Conservation (phyloP, 1,139 yeast species). For the Pichia sp. region DNA sequence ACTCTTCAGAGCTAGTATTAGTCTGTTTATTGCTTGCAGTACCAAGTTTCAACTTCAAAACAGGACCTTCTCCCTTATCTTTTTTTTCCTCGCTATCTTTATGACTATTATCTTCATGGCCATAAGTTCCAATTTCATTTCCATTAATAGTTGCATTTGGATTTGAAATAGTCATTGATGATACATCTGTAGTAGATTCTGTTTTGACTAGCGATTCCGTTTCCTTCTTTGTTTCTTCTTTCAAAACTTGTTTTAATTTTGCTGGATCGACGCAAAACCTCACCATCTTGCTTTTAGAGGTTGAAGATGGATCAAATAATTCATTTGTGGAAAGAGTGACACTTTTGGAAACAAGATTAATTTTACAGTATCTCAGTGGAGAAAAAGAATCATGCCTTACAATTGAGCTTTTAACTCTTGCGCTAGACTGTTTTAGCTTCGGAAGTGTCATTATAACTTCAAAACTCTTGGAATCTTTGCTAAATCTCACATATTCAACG, state of each 20-base stretch:
- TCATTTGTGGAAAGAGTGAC: conserved; percentile 26
- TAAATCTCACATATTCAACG: conserved; percentile 2
- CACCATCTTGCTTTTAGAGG: conserved; percentile 5
- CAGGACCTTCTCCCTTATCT: too few species aligned
- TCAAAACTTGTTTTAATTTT: conserved; percentile 5
- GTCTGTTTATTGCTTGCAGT: not conserved
- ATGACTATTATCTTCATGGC: too few species aligned
- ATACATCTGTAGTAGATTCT: conserved; percentile 2
- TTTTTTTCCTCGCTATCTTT: too few species aligned
- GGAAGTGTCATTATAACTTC: conserved; percentile 13
- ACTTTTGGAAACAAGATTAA: conserved; percentile 20
- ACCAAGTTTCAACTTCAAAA: not conserved
- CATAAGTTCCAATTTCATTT: too few species aligned
- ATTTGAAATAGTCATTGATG: not conserved
- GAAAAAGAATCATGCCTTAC: conserved; percentile 15
- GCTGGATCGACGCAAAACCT: conserved; percentile 13
- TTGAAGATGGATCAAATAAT: conserved; percentile 8
- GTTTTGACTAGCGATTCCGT: not conserved
- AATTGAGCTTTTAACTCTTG: conserved; percentile 5
- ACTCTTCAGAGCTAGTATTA: not conserved
- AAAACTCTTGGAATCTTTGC: conserved; percentile 5
- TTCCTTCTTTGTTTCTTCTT: not conserved
- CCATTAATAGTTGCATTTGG: not conserved
- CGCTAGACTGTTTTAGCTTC: conserved; percentile 6
- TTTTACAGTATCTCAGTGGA: conserved; percentile 27